These are phyloP conservation scores for Wallacemonas sp. DNA, from an alignment of 208 protist genomes.

Conservation along the genomic window DNA sequence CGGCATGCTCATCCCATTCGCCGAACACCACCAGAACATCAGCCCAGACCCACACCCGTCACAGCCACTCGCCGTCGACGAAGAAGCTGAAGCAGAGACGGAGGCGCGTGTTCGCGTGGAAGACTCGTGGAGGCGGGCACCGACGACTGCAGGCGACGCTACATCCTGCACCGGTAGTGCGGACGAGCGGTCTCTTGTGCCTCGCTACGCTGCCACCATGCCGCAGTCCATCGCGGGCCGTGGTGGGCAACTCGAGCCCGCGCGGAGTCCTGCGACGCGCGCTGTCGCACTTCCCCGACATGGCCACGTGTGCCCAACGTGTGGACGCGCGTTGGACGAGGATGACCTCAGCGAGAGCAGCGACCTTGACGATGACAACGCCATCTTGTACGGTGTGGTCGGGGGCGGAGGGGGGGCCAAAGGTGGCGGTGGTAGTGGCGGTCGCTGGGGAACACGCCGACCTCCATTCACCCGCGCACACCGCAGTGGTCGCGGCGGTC, in stretches of 20 bases:
- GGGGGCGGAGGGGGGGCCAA: neutral
- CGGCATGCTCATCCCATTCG: too few species aligned
- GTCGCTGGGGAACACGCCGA: neutral
- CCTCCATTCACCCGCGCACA: neutral
- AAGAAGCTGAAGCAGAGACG: too few species aligned
- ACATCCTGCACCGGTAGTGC: too few species aligned
- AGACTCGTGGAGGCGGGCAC: too few species aligned
- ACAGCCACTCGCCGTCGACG: too few species aligned
- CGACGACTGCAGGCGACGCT: too few species aligned
- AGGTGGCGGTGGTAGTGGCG: neutral
- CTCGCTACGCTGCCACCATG: neutral
- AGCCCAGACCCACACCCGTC: too few species aligned
- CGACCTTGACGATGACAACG: neutral
- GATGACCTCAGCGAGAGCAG: neutral
- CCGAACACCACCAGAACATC: too few species aligned
- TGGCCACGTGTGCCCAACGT: conserved; percentile 32
- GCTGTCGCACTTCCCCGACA: neutral
- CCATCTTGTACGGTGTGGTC: neutral
- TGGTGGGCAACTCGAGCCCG: neutral
- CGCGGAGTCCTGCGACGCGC: neutral
- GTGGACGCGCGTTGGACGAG: conserved; percentile 22
- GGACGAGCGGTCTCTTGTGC: too few species aligned
- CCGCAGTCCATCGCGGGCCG: too few species aligned
- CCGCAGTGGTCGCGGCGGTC: neutral
- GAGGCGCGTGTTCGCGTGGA: too few species aligned